Base-by-base conservation (phyloP, 1,139 yeast species). In the Kurtzmaniella natalensis region DNA sequence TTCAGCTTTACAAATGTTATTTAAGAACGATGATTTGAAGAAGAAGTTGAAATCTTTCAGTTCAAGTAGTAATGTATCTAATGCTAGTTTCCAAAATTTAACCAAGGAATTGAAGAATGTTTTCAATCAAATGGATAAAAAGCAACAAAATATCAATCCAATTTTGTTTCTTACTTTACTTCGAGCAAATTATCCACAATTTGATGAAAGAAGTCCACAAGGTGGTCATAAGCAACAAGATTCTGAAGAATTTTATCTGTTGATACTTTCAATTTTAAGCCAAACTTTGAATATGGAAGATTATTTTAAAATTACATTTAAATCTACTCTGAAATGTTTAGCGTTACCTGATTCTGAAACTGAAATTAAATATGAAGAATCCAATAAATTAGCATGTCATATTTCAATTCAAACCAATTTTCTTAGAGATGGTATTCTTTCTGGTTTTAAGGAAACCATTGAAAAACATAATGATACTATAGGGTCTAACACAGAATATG, bases 241-340 rank as follows among this genome's bases (percentile, higher is more conserved):
- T 66, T 98, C 98, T 0, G 99, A 92, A 61, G 99, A 92, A 56
- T 85, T 94, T 18, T 88, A 80, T 62, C 81, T 96, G 10, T 94
- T 85, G 53, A 71, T 92, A 37, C 61, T 89, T 43, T 63, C 68
- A 30, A 60, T 72, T 22, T 58, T 87, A 42, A 61, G 76, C 62
- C 69, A 36, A 49, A 72, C 52, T 60, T 76, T 51, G 58, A 70
- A 47, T 17, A 44, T 79, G 23, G 76, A 78, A 34, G 75, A 78
- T 43, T 69, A 63, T 40, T 83, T 89, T 57, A 76, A 75, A 32
- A 68, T 94, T 30, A 66, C 71, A 20, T 81, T 84, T 51, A 80
- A 75, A 45, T 72, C 79, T 8, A 65, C 69, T 17, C 73, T 83
- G 31, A 80, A 72, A 47, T 75, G 81, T 48, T 59, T 74, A 17